Conservation (phyloP, 352 stramenopile species). For the Phytopythium delawarense region DNA sequence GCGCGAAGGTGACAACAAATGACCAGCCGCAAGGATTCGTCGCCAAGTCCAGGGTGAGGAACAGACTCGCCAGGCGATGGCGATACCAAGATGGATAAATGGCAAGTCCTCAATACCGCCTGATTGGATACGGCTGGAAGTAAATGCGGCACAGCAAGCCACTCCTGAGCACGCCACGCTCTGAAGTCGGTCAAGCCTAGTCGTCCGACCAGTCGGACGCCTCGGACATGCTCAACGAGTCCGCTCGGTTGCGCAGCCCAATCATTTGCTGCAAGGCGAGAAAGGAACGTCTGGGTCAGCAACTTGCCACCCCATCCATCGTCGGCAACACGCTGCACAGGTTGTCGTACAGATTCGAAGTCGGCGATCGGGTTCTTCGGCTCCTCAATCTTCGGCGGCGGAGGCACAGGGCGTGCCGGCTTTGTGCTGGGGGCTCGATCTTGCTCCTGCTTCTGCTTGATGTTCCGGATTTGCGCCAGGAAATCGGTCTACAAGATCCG, state of each 20-base stretch:
- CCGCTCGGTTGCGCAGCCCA: conserved; percentile 62
- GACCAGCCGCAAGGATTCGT: neutral
- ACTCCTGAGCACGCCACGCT: neutral
- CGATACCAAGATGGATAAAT: conserved; percentile 29
- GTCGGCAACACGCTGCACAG: neutral
- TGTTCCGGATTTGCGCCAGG: conserved; percentile 73
- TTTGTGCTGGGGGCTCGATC: conserved; percentile 14
- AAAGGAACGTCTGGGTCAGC: conserved; percentile 3
- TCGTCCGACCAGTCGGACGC: conserved; percentile 87
- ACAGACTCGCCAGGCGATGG: conserved; percentile 26
- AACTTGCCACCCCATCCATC: neutral
- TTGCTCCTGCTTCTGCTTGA: conserved; percentile 78
- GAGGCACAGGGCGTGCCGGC: conserved; percentile 18
- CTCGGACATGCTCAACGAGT: conserved; percentile 81
- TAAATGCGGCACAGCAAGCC: neutral
- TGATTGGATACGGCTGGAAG: conserved; percentile 1
- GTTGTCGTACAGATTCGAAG: conserved; percentile 46
- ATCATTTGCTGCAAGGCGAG: conserved; percentile 67
- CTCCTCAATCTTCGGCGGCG: conserved; percentile 45
- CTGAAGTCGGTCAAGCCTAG: conserved; percentile 12
- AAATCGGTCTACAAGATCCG: conserved; percentile 49
- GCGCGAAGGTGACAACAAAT: neutral
- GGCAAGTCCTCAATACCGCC: conserved; percentile 7
- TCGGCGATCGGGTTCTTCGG: conserved; percentile 50
- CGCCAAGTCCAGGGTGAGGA: conserved; percentile 20